Base-by-base conservation (phyloP, 2,329 filamentous ascomycete genomes). In the Pseudopyricularia javanii region DNA sequence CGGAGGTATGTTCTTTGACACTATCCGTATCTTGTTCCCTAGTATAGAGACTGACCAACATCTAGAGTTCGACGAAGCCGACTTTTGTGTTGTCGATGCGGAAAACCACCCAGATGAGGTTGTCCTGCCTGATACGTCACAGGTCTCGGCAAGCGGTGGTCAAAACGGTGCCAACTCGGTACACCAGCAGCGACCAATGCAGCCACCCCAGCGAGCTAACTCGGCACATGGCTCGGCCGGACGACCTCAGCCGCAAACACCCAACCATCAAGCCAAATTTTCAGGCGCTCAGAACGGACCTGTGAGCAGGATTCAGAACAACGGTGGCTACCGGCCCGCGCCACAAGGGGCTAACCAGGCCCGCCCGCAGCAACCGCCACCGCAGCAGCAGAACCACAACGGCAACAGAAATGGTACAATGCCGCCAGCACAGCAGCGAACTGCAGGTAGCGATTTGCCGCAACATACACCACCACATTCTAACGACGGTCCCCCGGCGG, bases 101-200 rank as follows among this genome's bases (percentile, higher is more conserved):
- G 79, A 85, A 28, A 83, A 78, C 20, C 83, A 90, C 61, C 86
- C 86, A 4, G 87, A 93, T 63, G 88, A 91, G 63, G 75, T 91
- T n/a, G 68, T 77, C 30, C 66, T 91, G 12, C 68, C 75, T 7
- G 64, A 64, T n/a, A 56, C 65, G 50, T 62, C 59, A 51, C 60
- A 67, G 51, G 62, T 62, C 63, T 60, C 59, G 53, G 62, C 52
- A 58, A 63, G 52, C 61, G 62, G 54, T 56, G 62, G 34, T 55
- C 59, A 61, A 59, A 37, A 30, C 22, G 20, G 33, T 7, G 20
- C 32, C 32, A 50, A 50, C 37, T 20, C 28, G 8, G 4, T 35
- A 51, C 26, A 37, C 35, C 50, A 51, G 24, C 50, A 45, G 28
- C 35, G 37, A 17, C 24, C 50, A 40, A 45, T 45, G 37, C 50